phyloP scores from a whole-genome alignment of 106 monocot genomes.

The Xerophyta viscosa region DNA sequence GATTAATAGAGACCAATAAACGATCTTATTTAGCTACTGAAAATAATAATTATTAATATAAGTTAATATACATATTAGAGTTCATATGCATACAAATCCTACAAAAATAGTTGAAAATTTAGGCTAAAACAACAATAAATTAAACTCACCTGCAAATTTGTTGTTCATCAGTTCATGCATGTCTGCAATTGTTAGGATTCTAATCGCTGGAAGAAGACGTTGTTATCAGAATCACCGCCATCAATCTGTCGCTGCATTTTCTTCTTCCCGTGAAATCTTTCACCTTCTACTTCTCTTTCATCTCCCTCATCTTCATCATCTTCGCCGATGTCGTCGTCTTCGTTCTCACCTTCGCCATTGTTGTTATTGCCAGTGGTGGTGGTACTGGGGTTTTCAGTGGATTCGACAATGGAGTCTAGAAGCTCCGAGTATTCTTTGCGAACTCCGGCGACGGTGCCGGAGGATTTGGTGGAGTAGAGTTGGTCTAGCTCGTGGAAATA shows the following conservation, averaged over 20 bases:
- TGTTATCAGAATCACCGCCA: background rate
- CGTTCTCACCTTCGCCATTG: slow-evolving; percentile 8
- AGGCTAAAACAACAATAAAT: background rate
- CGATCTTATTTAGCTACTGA: background rate
- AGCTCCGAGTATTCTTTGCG: slow-evolving; percentile 46
- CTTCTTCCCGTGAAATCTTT: background rate
- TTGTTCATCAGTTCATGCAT: background rate
- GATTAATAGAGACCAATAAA: background rate
- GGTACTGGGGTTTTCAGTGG: slow-evolving; percentile 2
- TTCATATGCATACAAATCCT: too few relatives aligned
- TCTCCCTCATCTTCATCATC: slow-evolving; percentile 10
- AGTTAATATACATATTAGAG: too few relatives aligned
- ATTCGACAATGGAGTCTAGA: slow-evolving; percentile 25
- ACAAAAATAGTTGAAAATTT: background rate
- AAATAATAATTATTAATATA: background rate
- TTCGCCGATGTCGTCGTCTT: slow-evolving; percentile 15
- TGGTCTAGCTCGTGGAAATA: slow-evolving; percentile 90
- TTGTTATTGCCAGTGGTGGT: background rate
- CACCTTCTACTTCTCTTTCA: slow-evolving; percentile 6
- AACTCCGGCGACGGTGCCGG: background rate
- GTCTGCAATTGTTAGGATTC: background rate
- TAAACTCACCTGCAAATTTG: background rate
- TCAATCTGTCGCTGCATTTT: background rate
- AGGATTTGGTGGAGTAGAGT: slow-evolving; percentile 47
- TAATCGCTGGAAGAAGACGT: background rate